phyloP scores from a whole-genome alignment of 805 yeast species.

The Candida manassasensis region DNA sequence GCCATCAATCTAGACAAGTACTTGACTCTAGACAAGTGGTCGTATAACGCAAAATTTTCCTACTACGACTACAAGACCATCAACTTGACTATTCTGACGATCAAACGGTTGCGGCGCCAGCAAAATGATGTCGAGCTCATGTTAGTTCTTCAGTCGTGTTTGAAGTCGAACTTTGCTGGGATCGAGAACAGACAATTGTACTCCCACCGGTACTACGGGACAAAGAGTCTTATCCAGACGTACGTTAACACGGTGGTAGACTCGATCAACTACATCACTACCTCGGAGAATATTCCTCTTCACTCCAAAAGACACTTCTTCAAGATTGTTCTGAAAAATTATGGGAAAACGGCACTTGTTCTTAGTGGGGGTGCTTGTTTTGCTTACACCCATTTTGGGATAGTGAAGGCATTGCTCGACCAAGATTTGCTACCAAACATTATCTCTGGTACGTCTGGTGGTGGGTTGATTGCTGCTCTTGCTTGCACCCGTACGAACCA shows the following conservation, averaged over 20 bases:
- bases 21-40: constrained; percentile 63
- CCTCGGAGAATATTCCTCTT: constrained; percentile 31
- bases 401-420: constrained; percentile 65
- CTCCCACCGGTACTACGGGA: constrained; percentile 72
- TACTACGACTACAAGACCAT: constrained; percentile 67
- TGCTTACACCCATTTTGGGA: constrained; percentile 74
- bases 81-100: constrained; percentile 39
- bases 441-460: constrained; percentile 77
- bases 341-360: constrained; percentile 68
- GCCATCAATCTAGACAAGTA: constrained; percentile 55
- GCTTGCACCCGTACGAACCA: constrained; percentile 66
- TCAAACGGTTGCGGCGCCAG: constrained; percentile 31
- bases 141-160: constrained; percentile 57
- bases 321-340: constrained; percentile 54
- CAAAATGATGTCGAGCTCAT: constrained; percentile 44
- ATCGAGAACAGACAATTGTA: constrained; percentile 67
- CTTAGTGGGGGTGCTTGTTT: constrained; percentile 79
- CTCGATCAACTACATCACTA: constrained; percentile 42
- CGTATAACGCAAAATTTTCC: constrained; percentile 51
- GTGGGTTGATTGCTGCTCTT: constrained; percentile 72
- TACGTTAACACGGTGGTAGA: constrained; percentile 50
- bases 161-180: constrained; percentile 74
- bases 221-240: constrained; percentile 54
- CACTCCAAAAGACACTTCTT: constrained; percentile 49
- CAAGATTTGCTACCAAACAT: constrained; percentile 62